These are phyloP conservation scores for Sporothrix euskadiensis DNA, from an alignment of 2,329 filamentous ascomycete genomes.

Conservation along the genomic window DNA sequence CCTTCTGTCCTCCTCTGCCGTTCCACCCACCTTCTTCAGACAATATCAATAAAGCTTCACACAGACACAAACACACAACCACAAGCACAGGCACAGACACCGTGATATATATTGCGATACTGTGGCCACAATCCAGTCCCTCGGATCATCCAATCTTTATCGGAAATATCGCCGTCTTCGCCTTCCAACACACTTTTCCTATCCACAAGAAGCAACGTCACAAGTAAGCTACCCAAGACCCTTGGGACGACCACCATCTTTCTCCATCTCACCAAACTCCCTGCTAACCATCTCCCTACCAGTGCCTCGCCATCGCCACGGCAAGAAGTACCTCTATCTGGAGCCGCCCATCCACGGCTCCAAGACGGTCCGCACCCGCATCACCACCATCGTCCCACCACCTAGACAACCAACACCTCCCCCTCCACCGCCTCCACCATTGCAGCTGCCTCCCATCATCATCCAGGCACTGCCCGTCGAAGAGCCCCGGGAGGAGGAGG, in stretches of 20 bases:
- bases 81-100: background rate
- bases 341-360: conserved; percentile 43
- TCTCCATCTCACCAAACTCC: background rate
- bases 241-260: background rate
- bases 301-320: conserved; percentile 32
- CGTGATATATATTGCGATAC: background rate
- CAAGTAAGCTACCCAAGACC: background rate
- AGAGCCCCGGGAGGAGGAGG: conserved; percentile 35
- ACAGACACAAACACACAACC: background rate
- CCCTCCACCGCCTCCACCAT: conserved; percentile 34
- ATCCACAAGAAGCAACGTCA: background rate
- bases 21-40: background rate
- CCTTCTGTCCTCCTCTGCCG: background rate
- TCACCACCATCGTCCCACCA: conserved; percentile 45
- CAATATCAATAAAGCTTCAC: background rate
- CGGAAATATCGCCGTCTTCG: background rate
- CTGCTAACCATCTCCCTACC: background rate
- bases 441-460: conserved; percentile 32
- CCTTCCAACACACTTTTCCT: background rate
- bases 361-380: conserved; percentile 41
- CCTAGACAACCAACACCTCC: conserved; percentile 33
- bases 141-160: background rate
- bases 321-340: conserved; percentile 47
- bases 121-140: background rate
- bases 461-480: conserved; percentile 28